Evolutionary conservation across 139 green algal species (phyloP).

Genomic region (Marvania coccoides): DNA sequence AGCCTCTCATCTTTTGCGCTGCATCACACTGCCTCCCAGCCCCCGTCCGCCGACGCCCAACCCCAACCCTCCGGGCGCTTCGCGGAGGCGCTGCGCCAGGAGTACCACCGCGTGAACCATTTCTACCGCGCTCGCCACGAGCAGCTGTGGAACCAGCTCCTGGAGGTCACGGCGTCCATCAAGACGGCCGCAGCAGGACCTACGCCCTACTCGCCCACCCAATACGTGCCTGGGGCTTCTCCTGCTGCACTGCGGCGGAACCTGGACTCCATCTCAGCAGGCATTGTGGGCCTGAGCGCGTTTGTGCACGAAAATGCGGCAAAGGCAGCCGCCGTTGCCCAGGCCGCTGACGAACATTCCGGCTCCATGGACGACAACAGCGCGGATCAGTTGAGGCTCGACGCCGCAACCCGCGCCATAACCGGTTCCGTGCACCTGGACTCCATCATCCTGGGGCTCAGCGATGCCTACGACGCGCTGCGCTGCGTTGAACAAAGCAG

Average conservation of each 20-base stretch:
- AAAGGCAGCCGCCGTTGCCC: conserved; percentile 13
- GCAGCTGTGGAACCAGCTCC: conserved; percentile 32
- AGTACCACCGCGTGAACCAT: not conserved
- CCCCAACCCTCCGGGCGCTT: no score
- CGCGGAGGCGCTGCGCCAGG: no score
- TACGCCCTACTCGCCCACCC: not conserved
- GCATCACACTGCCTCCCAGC: no score
- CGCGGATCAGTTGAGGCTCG: no score
- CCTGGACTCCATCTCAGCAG: not conserved
- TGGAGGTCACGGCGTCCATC: not conserved
- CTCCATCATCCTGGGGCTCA: conserved; percentile 26
- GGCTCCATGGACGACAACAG: not conserved
- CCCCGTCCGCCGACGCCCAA: no score
- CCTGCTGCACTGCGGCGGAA: not conserved
- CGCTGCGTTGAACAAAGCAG: not conserved
- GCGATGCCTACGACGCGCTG: conserved; percentile 24
- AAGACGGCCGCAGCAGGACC: not conserved
- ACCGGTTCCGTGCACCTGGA: conserved; percentile 16
- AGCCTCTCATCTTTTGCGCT: no score
- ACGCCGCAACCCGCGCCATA: not conserved
- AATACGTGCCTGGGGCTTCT: not conserved
- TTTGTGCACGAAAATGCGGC: conserved; percentile 32
- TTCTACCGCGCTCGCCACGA: conserved; percentile 3
- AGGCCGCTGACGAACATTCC: not conserved
- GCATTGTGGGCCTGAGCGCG: conserved; percentile 15